phyloP scores from a whole-genome alignment of 257 asterid species.

The Fraxinus americana region DNA sequence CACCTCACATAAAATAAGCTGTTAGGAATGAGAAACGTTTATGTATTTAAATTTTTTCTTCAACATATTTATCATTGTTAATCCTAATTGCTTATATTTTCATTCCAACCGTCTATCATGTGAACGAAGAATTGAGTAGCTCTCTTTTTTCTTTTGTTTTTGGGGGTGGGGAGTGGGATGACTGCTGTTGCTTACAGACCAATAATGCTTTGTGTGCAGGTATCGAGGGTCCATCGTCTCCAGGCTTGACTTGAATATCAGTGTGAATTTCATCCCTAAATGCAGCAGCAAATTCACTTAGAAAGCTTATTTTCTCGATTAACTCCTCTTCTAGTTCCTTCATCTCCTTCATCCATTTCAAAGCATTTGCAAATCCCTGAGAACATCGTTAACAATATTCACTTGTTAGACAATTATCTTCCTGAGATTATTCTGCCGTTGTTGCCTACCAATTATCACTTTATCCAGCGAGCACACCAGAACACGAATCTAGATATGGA shows the following conservation, averaged over 20 bases:
- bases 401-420: no score
- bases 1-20: not conserved
- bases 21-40: not conserved
- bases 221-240: conserved; percentile 65
- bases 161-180: not conserved
- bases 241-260: conserved; percentile 72
- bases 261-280: conserved; percentile 72
- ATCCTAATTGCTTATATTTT: no score
- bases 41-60: no score
- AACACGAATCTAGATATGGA: no score
- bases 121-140: no score
- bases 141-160: no score
- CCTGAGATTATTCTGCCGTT: no score
- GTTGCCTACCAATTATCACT: no score
- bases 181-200: conserved; percentile 35
- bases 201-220: conserved; percentile 83
- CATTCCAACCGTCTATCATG: not conserved
- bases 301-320: conserved; percentile 57
- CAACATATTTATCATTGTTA: no score
- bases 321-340: conserved; percentile 73
- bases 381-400: not conserved
- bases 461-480: no score
- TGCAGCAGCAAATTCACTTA: conserved; percentile 62
- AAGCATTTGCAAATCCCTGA: conserved; percentile 82
- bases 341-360: conserved; percentile 89